phyloP scores from a whole-genome alignment of 2,329 filamentous ascomycete species.

The Scolecobasidium constrictum region DNA sequence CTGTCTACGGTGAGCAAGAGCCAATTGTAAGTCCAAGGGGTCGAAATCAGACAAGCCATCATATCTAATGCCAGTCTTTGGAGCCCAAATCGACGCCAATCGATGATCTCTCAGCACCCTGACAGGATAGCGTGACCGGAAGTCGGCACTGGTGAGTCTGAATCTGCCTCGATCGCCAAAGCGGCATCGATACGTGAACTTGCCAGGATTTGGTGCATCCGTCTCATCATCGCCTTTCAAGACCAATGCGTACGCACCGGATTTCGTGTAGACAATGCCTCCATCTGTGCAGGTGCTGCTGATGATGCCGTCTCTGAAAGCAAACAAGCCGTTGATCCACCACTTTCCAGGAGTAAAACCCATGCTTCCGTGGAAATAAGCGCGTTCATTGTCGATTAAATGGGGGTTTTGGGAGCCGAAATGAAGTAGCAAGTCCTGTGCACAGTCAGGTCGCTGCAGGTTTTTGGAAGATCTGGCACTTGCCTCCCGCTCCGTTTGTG shows the following conservation, averaged over 20 bases:
- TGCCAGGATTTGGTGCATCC: constrained; percentile 20
- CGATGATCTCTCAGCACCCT: constrained; percentile 34
- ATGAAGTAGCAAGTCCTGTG: constrained; percentile 22
- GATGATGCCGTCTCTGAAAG: constrained; percentile 36
- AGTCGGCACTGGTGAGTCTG: constrained; percentile 30
- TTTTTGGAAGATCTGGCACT: constrained; percentile 14
- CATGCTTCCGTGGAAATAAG: constrained; percentile 28
- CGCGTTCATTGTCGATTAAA: constrained; percentile 18
- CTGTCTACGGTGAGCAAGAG: constrained; percentile 12
- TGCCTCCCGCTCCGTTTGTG: constrained; percentile 28
- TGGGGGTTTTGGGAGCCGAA: constrained; percentile 22
- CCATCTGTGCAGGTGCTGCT: constrained; percentile 30
- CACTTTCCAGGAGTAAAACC: constrained; percentile 37
- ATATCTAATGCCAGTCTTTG: constrained; percentile 36
- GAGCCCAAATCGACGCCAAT: constrained; percentile 32
- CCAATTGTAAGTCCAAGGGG: not conserved
- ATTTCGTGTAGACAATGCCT: constrained; percentile 29
- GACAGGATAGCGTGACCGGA: constrained; percentile 28
- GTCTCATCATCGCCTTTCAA: constrained; percentile 30
- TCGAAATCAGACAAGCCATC: constrained; percentile 32
- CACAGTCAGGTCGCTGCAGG: not conserved
- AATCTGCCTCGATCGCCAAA: constrained; percentile 31
- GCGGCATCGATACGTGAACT: constrained; percentile 31
- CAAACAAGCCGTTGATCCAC: constrained; percentile 39
- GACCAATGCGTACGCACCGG: constrained; percentile 35